Base-by-base conservation (phyloP, 371 early-diverging fungal genomes). In the Batkoa obscura region DNA sequence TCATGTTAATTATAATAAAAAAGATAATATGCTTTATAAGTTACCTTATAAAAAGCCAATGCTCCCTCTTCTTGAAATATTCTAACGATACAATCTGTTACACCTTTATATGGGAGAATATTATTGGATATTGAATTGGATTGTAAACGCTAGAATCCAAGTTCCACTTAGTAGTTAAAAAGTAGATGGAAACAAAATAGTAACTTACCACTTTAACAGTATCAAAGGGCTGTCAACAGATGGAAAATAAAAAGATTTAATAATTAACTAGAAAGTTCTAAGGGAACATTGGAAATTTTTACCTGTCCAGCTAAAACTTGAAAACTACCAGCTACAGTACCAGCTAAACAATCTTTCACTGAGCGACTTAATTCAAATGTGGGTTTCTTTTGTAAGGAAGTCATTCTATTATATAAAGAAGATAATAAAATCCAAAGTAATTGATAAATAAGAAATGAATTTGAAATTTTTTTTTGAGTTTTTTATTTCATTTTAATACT, bases 131-230 rank as follows among this genome's bases (percentile, higher is more conserved):
- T 62, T n/a, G 82, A 80, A 72, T 83, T 83, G n/a, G 90, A 86
- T 75, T 89, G 90, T 45, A 90, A 65, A 43, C 88, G 80, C 80
- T 80, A 68, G n/a, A n/a, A n/a, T n/a, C n/a, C n/a, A n/a, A n/a
- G n/a, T n/a, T 17, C 47, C 36, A 33, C 36, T 43, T 48, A 8
- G 23, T 4, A 13, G 41, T 5, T 46, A 10, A 10, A 46, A 15
- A 10, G 30, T 5, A 6, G 33, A 15, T 36, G 41, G 5, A 23
- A 12, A n/a, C 6, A 35, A 6, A 23, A n/a, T 34, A 31, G 9
- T n/a, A 51, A 64, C 78, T 70, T 68, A 77, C 80, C 58, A 89
- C 88, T 76, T 90, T 86, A 61, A 84, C 79, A 8, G 84, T 84
- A 67, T 84, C 85, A 61, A 86, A 86, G 41, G 87, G 85, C 76